A percentile compares a stretch with the other conserved stretches of the same genome.
Evolutionary conservation across 345 rosid species (phyloP).

Genomic region (Balakata baccata): DNA sequence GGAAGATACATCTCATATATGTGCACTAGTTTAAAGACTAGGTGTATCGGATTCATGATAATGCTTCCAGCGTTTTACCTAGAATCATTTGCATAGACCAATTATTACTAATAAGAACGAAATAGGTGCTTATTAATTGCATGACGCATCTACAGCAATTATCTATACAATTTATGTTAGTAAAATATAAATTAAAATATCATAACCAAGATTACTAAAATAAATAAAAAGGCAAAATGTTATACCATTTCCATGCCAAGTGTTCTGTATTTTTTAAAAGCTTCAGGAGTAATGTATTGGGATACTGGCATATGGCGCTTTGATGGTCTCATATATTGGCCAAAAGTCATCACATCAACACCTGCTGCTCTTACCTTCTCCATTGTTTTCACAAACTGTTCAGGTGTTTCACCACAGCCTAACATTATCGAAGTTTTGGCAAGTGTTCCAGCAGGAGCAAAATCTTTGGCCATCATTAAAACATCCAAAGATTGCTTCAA

Average conservation of each 20-base stretch:
- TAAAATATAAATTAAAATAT: not conserved
- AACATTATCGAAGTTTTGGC: conserved; percentile 95
- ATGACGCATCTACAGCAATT: not conserved
- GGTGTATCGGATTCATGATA: no score
- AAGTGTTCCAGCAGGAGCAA: conserved; percentile 74
- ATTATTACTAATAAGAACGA: not conserved
- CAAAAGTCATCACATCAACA: conserved; percentile 98
- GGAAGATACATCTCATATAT: not conserved
- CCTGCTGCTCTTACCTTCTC: conserved; percentile 96
- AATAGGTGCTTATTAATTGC: not conserved
- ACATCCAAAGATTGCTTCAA: conserved; percentile 92
- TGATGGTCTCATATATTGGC: conserved; percentile 98
- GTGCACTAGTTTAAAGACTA: not conserved
- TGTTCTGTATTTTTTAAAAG: conserved; percentile 73
- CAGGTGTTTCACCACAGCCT: conserved; percentile 99
- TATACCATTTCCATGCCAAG: conserved; percentile 96
- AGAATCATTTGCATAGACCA: not conserved
- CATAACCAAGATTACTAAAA: not conserved
- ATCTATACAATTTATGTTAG: not conserved
- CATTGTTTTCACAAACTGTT: conserved; percentile 84
- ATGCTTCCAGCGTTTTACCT: not conserved
- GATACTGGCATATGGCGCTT: conserved; percentile 96
- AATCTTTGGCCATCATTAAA: conserved; percentile 75
- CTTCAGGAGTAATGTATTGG: conserved; percentile 91
- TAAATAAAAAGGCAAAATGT: not conserved